Evolutionary conservation across 208 protist species (phyloP).

Genomic region (Crithidia bombi): DNA sequence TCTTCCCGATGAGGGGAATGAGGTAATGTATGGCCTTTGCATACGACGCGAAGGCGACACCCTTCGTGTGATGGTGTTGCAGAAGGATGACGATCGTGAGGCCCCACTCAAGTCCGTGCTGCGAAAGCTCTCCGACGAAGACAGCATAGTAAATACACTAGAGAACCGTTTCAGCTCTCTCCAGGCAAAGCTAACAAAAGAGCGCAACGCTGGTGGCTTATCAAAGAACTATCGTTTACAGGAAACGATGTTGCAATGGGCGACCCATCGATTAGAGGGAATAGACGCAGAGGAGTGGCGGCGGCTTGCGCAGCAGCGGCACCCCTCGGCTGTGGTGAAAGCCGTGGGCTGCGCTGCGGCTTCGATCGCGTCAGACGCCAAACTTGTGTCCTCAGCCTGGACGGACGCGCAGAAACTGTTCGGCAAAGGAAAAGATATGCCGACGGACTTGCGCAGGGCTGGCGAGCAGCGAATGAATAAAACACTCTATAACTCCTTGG

Average conservation of each 20-base stretch:
- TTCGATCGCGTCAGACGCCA: slow-evolving; percentile 20
- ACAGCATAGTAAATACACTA: slow-evolving; percentile 20
- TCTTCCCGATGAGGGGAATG: slow-evolving; percentile 16
- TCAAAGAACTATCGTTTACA: slow-evolving; percentile 17
- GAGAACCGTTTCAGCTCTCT: slow-evolving; percentile 22
- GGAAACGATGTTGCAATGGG: slow-evolving; percentile 30
- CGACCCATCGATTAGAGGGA: slow-evolving; percentile 21
- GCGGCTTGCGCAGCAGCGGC: slow-evolving; percentile 15
- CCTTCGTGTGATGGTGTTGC: slow-evolving; percentile 30
- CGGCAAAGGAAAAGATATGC: slow-evolving; percentile 18
- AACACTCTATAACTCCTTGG: slow-evolving; percentile 20
- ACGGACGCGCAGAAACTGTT: slow-evolving; percentile 25
- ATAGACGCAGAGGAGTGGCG: slow-evolving; percentile 23
- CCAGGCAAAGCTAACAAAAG: slow-evolving; percentile 11
- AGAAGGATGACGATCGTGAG: slow-evolving; percentile 20
- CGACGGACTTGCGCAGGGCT: slow-evolving; percentile 5
- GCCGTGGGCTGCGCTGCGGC: slow-evolving; percentile 28
- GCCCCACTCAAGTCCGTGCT: slow-evolving; percentile 15
- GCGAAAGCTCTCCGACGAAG: slow-evolving; percentile 26
- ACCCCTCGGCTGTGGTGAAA: slow-evolving; percentile 15
- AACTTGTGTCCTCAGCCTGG: slow-evolving; percentile 25
- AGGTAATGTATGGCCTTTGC: slow-evolving; percentile 30
- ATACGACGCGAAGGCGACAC: slow-evolving; percentile 25
- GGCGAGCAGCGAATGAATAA: slow-evolving; percentile 22
- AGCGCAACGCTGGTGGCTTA: not conserved